Base-by-base conservation (phyloP, 1,284 basidiomycete species). In the Fistulina hepatica region DNA sequence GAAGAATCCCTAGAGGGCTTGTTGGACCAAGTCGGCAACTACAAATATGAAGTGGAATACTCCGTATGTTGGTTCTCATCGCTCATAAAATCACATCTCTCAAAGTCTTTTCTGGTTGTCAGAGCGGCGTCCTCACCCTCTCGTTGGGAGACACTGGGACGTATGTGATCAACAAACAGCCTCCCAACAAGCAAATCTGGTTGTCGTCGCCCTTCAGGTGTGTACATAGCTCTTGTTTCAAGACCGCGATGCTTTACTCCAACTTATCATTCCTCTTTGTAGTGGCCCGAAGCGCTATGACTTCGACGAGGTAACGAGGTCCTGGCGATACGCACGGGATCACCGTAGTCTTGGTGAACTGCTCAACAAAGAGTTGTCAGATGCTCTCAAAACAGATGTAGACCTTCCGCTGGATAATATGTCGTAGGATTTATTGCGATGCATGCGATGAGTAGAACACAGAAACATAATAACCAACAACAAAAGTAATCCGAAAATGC, bases 131-230 rank as follows among this genome's bases (percentile, higher is more conserved):
- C 21, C 63, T 98, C 42, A 98, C 90, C 2, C 73, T 97, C 36
- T 69, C 71, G 33, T 67, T 97, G 13, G 91, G 85, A 23, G 65
- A 73, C 6, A 67, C 83, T 44, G 93, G 93, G 13, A 97, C 89
- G n/a, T 98, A 97, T 63, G 94, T 97, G 27, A 86, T 98, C 64
- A 98, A 98, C 66, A 98, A 98, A 68, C 94, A 98, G 60, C 94
- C 94, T 7, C 94, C 95, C 5, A 97, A 97, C 57, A 91, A 92
- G 60, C 95, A 98, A 59, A 97, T 98, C 54, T 98, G 94, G 94
- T 69, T 98, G 22, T 93, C 89, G 9, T 94, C 90, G 23, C 94
- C 94, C 0, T 55, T 80, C 45, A 88, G 80, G 82, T 81, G 43
- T 23, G 63, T 49, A n/a, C 24, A 25, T 25, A 9, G n/a, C 24